Evolutionary conservation across 305 asterid genomes (phyloP).

Genomic region (Nicotiana rustica): DNA sequence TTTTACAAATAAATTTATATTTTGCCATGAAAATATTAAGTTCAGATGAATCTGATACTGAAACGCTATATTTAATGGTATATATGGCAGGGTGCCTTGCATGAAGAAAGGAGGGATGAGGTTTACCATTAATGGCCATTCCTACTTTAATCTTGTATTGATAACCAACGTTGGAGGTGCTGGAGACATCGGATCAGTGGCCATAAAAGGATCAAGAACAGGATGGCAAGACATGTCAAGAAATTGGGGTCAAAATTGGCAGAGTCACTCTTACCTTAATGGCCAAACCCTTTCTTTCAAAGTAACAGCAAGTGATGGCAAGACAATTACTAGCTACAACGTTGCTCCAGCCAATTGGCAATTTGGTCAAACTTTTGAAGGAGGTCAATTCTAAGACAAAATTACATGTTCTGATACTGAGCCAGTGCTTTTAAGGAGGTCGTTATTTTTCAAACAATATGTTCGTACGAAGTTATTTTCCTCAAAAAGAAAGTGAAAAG

Average conservation of each 20-base stretch:
- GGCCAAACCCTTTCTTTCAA: conserved; percentile 39
- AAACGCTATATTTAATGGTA: too few species aligned
- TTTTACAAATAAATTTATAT: too few species aligned
- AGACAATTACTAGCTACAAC: conserved; percentile 28
- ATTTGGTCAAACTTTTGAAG: conserved; percentile 43
- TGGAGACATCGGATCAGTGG: conserved; percentile 56
- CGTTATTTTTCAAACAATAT: not conserved
- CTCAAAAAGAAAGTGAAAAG: not conserved
- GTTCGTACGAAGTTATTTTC: conserved; percentile 6
- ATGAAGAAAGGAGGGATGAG: conserved; percentile 61
- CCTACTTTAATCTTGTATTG: conserved; percentile 61
- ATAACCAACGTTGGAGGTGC: conserved; percentile 68
- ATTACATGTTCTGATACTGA: not conserved
- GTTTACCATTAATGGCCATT: conserved; percentile 63
- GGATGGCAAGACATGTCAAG: conserved; percentile 40
- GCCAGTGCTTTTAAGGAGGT: not conserved
- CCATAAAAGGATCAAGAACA: conserved; percentile 58
- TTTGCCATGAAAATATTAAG: too few species aligned
- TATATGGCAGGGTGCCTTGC: conserved; percentile 51
- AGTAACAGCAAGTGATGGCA: conserved; percentile 39
- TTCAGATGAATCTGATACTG: too few species aligned
- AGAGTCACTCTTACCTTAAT: conserved; percentile 33
- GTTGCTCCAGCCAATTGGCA: conserved; percentile 37
- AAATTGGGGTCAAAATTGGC: conserved; percentile 46
- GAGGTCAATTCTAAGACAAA: conserved; percentile 34